A percentile compares a stretch with the other conserved stretches of the same genome.
phyloP scores from a whole-genome alignment of 345 rosid species.

The Combretum micranthum region DNA sequence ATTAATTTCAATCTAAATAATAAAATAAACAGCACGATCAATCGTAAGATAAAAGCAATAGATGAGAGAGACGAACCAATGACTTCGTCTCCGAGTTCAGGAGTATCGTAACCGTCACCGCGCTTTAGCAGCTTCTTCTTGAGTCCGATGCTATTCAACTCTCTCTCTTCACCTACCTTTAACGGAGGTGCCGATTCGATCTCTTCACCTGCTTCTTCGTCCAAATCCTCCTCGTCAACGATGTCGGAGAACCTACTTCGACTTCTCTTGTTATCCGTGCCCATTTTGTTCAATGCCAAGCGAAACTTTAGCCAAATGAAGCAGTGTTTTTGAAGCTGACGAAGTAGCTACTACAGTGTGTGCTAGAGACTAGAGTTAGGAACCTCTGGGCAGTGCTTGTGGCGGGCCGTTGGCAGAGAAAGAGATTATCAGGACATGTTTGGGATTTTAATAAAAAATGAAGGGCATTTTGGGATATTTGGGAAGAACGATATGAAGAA shows the following conservation, averaged over 20 bases:
- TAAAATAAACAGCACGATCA: background rate
- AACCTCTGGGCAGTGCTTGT: too few species aligned
- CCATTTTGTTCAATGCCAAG: too few species aligned
- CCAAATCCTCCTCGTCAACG: constrained; percentile 34
- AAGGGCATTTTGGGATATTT: too few species aligned
- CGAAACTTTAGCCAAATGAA: too few species aligned
- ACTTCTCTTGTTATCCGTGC: too few species aligned
- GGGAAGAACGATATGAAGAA: too few species aligned
- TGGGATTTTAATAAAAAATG: too few species aligned
- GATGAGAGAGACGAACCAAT: constrained; percentile 17
- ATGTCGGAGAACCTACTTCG: constrained; percentile 17
- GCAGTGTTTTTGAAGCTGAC: too few species aligned
- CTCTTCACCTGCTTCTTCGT: constrained; percentile 62
- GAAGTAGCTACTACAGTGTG: too few species aligned
- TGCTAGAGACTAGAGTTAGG: too few species aligned
- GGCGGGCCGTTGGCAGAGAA: too few species aligned
- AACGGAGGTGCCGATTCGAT: constrained; percentile 61
- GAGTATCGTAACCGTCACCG: constrained; percentile 49
- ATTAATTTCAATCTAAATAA: background rate
- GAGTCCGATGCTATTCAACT: constrained; percentile 22
- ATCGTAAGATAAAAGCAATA: background rate
- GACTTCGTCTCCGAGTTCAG: constrained; percentile 51
- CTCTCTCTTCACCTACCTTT: constrained; percentile 54
- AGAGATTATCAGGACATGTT: too few species aligned
- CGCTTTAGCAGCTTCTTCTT: constrained; percentile 46